Base-by-base conservation (phyloP, 2,329 filamentous ascomycete species). In the Stagonosporopsis cucurbitacearum region DNA sequence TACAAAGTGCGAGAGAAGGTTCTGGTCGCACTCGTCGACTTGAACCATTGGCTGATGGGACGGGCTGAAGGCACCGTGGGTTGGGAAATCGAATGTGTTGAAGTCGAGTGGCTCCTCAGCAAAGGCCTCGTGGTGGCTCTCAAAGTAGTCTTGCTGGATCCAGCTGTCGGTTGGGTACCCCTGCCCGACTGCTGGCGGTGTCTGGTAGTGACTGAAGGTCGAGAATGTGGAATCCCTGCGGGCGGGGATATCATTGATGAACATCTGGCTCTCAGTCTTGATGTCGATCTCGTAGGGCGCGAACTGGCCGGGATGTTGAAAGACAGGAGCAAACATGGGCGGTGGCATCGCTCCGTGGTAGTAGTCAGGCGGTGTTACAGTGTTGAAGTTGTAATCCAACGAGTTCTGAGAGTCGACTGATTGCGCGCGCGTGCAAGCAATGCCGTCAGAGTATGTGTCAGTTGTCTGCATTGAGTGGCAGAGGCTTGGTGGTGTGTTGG, bases 261-360 rank as follows among this genome's bases (percentile, higher is more conserved):
- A 96, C 81, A 96, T 92, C 67, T 97, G 92, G 62, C 91, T 85
- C 79, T 97, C 94, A 1, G 93, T 97, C 83, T 94, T 96, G 80
- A 98, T 90, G 75, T 97, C 94, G 58, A 97, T 88, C 77, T 97
- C 94, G 74, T 96, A 97, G 0, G 93, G 92, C 19, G 89, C 85
- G 61, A 84, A 89, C 62, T 84, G 85, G 77, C 73, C 89, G 54
- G 81, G 82, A 50, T 82, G 81, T 11, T 68, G 77, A 68, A 71
- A 81, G 4, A 80, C 77, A 30, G 77, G 73, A 9, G 70, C 66
- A 58, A 74, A 75, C 60, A 75, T 73, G 45, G 78, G 78, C 32
- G 78, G 77, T 76, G 89, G 77, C 88, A 84, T 79, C 84, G 82
- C 17, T 80, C 75, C 45, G 61, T 85, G 79, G 89, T 90, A 71